Conservation (phyloP, 192 early-diverging fungal genomes). For the Umbelopsis sp. region DNA sequence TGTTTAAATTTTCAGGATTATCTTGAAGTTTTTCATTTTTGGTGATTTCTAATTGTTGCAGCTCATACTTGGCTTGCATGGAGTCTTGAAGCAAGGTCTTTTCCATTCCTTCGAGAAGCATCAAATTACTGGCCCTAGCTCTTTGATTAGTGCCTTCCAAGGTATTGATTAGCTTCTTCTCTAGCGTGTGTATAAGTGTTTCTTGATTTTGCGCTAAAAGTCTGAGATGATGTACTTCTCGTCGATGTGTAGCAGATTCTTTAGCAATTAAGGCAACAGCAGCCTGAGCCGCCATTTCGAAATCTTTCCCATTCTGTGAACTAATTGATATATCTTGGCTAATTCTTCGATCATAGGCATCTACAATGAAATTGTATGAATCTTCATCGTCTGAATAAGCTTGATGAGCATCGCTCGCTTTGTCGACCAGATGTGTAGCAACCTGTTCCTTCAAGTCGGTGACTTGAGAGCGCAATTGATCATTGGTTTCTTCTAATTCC, state of each 20-base stretch:
- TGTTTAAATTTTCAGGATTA: not conserved
- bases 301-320: not conserved
- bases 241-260: not conserved
- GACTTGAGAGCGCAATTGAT: constrained; percentile 6
- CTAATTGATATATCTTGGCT: not conserved
- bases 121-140: not conserved
- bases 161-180: not conserved
- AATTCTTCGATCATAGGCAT: constrained; percentile 8
- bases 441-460: not conserved
- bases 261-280: not conserved
- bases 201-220: constrained; percentile 4
- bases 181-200: not conserved
- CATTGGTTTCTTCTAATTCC: not conserved
- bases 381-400: constrained; percentile 11
- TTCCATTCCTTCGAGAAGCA: constrained; percentile 14
- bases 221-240: not conserved
- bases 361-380: constrained; percentile 10
- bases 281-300: not conserved
- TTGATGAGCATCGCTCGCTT: not conserved
- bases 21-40: not conserved
- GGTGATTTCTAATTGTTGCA: not conserved
- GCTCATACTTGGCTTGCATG: constrained; percentile 6
- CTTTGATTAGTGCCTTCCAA: not conserved
- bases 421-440: not conserved
- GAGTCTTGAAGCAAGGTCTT: not conserved